phyloP scores from a whole-genome alignment of 2,329 filamentous ascomycete species.

The Cercospora citrullina region DNA sequence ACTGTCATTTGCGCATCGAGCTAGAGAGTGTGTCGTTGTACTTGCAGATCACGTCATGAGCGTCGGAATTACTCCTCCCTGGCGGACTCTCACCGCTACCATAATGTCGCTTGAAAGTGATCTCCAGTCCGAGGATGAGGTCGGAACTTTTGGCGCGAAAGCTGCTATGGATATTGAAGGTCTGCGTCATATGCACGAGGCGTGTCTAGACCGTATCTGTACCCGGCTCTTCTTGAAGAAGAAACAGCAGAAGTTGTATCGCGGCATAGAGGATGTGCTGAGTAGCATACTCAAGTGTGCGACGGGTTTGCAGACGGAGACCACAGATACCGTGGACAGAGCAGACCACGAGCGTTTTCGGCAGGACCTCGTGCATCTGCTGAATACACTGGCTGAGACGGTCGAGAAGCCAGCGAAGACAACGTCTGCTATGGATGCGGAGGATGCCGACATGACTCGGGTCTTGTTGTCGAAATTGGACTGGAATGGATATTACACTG shows the following conservation, averaged over 20 bases:
- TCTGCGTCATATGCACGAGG: conserved; percentile 33
- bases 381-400: conserved; percentile 18
- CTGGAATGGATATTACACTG: conserved; percentile 23
- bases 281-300: conserved; percentile 28
- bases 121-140: conserved; percentile 53
- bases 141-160: conserved; percentile 16
- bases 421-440: conserved; percentile 1
- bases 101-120: conserved; percentile 63
- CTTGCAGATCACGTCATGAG: conserved; percentile 79
- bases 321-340: not conserved
- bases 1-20: conserved; percentile 65
- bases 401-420: conserved; percentile 25
- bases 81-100: conserved; percentile 68
- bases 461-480: conserved; percentile 27
- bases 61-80: conserved; percentile 70
- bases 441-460: conserved; percentile 25
- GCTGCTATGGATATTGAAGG: conserved; percentile 28
- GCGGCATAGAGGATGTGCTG: conserved; percentile 32
- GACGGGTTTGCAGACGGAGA: conserved; percentile 8
- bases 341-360: conserved; percentile 12
- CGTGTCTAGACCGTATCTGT: conserved; percentile 35
- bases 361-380: conserved; percentile 12
- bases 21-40: conserved; percentile 74
- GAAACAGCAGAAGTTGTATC: conserved; percentile 32
- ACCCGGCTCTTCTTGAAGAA: conserved; percentile 36